phyloP scores from a whole-genome alignment of 805 yeast species.

The Starmerella vaccinii region DNA sequence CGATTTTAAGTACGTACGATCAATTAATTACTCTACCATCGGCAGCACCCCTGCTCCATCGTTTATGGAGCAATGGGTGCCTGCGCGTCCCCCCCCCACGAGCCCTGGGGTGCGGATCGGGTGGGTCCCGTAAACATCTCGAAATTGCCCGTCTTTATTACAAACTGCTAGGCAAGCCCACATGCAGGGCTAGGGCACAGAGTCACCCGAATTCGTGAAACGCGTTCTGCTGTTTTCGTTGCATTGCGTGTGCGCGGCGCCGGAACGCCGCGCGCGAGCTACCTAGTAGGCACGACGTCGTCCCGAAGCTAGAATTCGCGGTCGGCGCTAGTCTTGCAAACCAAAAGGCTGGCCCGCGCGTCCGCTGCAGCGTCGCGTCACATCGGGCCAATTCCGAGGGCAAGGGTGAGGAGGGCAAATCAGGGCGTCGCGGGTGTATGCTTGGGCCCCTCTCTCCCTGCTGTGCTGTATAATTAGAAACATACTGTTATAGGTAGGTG shows the following conservation, averaged over 20 bases:
- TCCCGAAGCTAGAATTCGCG: too few relatives aligned
- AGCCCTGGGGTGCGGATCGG: too few relatives aligned
- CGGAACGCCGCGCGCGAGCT: background rate
- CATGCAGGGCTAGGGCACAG: background rate
- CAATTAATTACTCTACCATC: too few relatives aligned
- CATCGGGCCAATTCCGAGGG: background rate
- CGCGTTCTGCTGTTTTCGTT: background rate
- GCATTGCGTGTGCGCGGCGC: background rate
- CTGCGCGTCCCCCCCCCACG: too few relatives aligned
- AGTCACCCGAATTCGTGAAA: background rate
- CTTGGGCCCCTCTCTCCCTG: slow-evolving; percentile 1
- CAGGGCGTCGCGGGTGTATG: slow-evolving; percentile 2
- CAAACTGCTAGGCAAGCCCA: background rate
- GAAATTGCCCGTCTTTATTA: background rate
- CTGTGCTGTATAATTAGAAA: slow-evolving; percentile 6
- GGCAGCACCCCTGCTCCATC: too few relatives aligned
- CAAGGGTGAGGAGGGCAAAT: slow-evolving; percentile 1
- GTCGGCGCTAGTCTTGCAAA: too few relatives aligned
- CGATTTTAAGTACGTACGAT: too few relatives aligned
- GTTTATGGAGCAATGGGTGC: too few relatives aligned
- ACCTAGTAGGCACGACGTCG: too few relatives aligned
- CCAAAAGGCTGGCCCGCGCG: background rate
- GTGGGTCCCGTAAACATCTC: too few relatives aligned
- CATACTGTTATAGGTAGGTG: slow-evolving; percentile 4
- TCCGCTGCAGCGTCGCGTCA: background rate